A percentile compares a stretch with the other conserved stretches of the same genome.
phyloP scores from a whole-genome alignment of 2,329 filamentous ascomycete species.

The Pseudophaeomoniella oleicola region DNA sequence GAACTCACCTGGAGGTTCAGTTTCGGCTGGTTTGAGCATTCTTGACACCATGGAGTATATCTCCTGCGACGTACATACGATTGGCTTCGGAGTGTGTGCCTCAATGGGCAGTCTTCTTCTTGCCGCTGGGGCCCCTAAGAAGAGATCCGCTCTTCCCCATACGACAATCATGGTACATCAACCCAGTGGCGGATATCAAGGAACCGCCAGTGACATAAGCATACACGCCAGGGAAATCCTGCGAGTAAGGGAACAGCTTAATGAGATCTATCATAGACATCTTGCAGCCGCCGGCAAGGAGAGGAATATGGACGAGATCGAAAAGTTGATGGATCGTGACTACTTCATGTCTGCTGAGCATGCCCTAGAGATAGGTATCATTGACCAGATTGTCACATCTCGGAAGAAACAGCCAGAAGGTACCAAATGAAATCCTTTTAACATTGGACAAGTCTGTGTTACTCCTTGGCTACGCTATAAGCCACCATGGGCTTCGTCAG shows the following conservation, averaged over 20 bases:
- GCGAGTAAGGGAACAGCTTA: conserved; percentile 68
- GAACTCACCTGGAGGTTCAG: conserved; percentile 86
- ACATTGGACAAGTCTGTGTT: too few relatives aligned
- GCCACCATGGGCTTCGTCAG: too few relatives aligned
- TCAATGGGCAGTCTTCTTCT: conserved; percentile 88
- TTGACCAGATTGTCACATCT: conserved; percentile 70
- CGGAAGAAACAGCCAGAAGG: too few relatives aligned
- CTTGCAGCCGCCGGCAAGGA: conserved; percentile 51
- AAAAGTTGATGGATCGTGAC: conserved; percentile 91
- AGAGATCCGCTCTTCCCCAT: conserved; percentile 82
- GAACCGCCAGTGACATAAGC: conserved; percentile 66
- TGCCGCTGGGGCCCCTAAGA: conserved; percentile 69
- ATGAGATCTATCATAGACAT: conserved; percentile 77
- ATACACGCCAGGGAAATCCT: conserved; percentile 97
- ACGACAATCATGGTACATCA: conserved; percentile 93
- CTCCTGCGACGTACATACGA: conserved; percentile 78
- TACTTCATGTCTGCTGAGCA: conserved; percentile 85
- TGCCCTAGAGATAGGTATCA: conserved; percentile 76
- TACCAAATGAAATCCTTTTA: too few relatives aligned
- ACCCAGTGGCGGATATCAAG: conserved; percentile 60
- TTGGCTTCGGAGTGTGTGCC: conserved; percentile 86
- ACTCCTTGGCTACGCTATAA: too few relatives aligned
- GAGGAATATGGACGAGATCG: conserved; percentile 64
- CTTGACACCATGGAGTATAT: conserved; percentile 99
- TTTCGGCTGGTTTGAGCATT: conserved; percentile 75